Evolutionary conservation across 352 stramenopile species (phyloP), one percentile per base, ranked within the genome.

Genomic region (Aphanomyces euteiches): DNA sequence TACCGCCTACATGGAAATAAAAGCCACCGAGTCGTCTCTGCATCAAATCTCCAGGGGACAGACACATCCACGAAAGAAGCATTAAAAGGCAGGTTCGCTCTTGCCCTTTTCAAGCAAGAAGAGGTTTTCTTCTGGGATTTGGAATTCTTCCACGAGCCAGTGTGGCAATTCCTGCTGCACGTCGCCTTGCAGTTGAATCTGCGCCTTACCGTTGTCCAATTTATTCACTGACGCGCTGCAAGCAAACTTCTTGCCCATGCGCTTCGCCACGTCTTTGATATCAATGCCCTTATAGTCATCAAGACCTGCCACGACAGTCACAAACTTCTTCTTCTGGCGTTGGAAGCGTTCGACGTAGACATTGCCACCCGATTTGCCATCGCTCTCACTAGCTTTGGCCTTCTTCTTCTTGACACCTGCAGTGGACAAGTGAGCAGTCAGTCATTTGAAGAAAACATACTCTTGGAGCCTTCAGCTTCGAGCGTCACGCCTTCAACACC

Each of bases 131-230:
- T 92, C 85, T 19, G 83, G 78, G 43, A 92, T 83, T 60, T 79
- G 79, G 63, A 90, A 94, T 77, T 90, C 84, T 69, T 92, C 85
- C 17, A 78, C 81, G 37, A 94, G 74, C 53, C 92, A 82, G 2
- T 91, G 81, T 59, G 88, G 66, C 61, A 94, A 75, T 69, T 94
- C 87, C 8, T 77, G 80, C 47, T 87, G 70, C 63, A 86, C 92
- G 72, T 94, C 87, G 66, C 87, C 87, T 67, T 92, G 87, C 43
- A 92, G 73, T 66, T 92, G 87, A 67, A 94, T 91, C 75, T 92
- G 83, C 73, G 90, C 82, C 76, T 88, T 83, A 47, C 85, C 84
- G 15, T 79, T 73, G 72, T 92, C 82, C 7, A 79, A 89, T 72
- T 90, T 90, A 56, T 81, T 90, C 47, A 94, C 72, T 58, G 84